Percentiles rank a stretch among this genome's conserved stretches.
Evolutionary conservation across 768 basidiomycete species (phyloP).

Genomic region (Fistulinella prunicolor): DNA sequence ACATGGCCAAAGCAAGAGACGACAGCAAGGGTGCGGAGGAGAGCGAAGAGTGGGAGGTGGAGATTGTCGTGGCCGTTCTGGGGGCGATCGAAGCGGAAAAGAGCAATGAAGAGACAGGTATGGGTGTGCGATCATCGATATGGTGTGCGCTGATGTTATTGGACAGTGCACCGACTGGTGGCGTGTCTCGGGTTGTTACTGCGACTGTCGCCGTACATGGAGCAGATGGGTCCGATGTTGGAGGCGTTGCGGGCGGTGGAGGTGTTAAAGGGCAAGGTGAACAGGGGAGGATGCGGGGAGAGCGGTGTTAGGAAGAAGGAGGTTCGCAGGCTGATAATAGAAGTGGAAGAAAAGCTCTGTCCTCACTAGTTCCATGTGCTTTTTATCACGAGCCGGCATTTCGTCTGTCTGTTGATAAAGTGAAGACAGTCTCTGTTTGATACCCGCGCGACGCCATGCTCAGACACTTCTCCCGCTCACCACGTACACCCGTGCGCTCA

Average conservation of each 20-base stretch:
- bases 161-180: slow-evolving; percentile 75
- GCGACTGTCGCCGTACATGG: slow-evolving; percentile 69
- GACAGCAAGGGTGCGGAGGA: slow-evolving; percentile 43
- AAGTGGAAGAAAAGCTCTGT: slow-evolving; percentile 52
- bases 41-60: slow-evolving; percentile 83
- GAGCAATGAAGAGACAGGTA: slow-evolving; percentile 77
- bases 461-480: slow-evolving; percentile 16
- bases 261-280: slow-evolving; percentile 57
- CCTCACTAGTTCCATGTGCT: slow-evolving; percentile 1
- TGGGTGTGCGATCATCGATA: too few species aligned
- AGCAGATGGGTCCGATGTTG: slow-evolving; percentile 55
- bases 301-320: slow-evolving; percentile 62
- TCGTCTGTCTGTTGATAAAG: too few species aligned
- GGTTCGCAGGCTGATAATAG: slow-evolving; percentile 58
- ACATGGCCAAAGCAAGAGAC: slow-evolving; percentile 32
- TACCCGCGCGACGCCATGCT: slow-evolving; percentile 3
- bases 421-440: too few species aligned
- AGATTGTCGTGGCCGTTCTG: slow-evolving; percentile 78
- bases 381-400: not conserved
- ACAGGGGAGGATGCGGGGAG: slow-evolving; percentile 47
- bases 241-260: slow-evolving; percentile 65
- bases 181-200: slow-evolving; percentile 77
- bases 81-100: slow-evolving; percentile 75
- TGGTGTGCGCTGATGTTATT: not conserved
- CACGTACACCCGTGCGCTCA: slow-evolving; percentile 9